A percentile compares a stretch with the other conserved stretches of the same genome.
Evolutionary conservation across 768 basidiomycete species (phyloP).

Genomic region (Russula dissimulans): DNA sequence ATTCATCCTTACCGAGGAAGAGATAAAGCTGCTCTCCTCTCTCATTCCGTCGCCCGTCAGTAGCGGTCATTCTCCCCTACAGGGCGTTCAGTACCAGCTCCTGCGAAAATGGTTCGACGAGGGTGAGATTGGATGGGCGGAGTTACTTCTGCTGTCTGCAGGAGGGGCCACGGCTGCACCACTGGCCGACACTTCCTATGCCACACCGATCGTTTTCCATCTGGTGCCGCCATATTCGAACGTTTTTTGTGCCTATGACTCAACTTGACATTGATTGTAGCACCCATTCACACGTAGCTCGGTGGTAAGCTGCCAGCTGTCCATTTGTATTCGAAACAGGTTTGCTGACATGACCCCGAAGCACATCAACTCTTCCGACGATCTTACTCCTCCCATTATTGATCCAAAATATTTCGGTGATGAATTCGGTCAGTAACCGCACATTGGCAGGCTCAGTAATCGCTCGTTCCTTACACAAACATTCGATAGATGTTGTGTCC

Average conservation of each 20-base stretch:
- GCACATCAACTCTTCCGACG: constrained; percentile 28
- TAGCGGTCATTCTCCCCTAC: constrained; percentile 9
- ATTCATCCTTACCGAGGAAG: constrained; percentile 10
- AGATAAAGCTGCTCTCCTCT: constrained; percentile 10
- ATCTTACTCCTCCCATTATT: constrained; percentile 31
- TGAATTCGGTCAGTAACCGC: constrained; percentile 8
- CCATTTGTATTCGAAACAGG: neutral
- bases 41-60: constrained; percentile 9
- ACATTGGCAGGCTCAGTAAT: neutral
- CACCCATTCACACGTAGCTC: constrained; percentile 15
- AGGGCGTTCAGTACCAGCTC: constrained; percentile 14
- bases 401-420: constrained; percentile 34
- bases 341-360: neutral
- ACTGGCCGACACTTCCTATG: constrained; percentile 10
- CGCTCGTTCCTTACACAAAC: neutral
- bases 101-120: constrained; percentile 14
- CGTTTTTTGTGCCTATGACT: neutral
- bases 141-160: constrained; percentile 13
- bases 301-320: constrained; percentile 1
- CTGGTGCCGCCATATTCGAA: neutral
- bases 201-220: constrained; percentile 18
- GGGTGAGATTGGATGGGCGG: constrained; percentile 17
- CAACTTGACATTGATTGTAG: neutral
- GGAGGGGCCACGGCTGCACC: constrained; percentile 12
- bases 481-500: constrained; percentile 22